A percentile compares a stretch with the other conserved stretches of the same genome.
Conservation (phyloP, 352 stramenopile genomes). For the Phytophthora meadii region DNA sequence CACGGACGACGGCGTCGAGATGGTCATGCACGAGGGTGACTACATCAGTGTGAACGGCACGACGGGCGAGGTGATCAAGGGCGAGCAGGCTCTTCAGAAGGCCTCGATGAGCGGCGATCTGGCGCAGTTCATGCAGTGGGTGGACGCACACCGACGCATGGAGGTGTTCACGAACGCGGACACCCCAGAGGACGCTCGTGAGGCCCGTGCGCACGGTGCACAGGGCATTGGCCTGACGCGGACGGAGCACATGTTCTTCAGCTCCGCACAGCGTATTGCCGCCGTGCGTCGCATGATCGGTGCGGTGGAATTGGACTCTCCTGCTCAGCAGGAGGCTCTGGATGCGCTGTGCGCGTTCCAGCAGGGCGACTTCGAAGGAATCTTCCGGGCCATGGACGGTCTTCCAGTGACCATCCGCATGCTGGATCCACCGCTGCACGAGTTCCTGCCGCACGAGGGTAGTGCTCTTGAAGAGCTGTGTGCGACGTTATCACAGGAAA, state of each 20-base stretch:
- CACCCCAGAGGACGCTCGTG: conserved; percentile 27
- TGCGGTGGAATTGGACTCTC: conserved; percentile 34
- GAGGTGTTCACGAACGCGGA: conserved; percentile 35
- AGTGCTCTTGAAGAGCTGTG: conserved; percentile 31
- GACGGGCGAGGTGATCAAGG: conserved; percentile 35
- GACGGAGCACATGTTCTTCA: conserved; percentile 40
- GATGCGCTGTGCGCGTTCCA: conserved; percentile 31
- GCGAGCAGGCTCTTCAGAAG: conserved; percentile 28
- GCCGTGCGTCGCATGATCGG: conserved; percentile 33
- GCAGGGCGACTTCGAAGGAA: conserved; percentile 32
- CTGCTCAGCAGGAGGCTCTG: conserved; percentile 28
- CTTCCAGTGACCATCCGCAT: conserved; percentile 31
- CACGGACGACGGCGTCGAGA: conserved; percentile 10
- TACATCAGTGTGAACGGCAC: conserved; percentile 35
- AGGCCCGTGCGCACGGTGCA: conserved; percentile 25
- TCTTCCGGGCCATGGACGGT: conserved; percentile 33
- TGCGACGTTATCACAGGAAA: conserved; percentile 23
- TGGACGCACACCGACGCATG: conserved; percentile 36
- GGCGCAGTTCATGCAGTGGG: conserved; percentile 35
- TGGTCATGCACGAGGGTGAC: conserved; percentile 26
- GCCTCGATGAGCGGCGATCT: conserved; percentile 26
- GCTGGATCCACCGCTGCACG: conserved; percentile 30
- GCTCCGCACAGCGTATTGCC: conserved; percentile 23
- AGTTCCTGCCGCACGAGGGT: conserved; percentile 34
- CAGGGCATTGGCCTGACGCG: conserved; percentile 34